These are phyloP conservation scores for Phytopythium boreale DNA, from an alignment of 352 stramenopile genomes.

Conservation along the genomic window DNA sequence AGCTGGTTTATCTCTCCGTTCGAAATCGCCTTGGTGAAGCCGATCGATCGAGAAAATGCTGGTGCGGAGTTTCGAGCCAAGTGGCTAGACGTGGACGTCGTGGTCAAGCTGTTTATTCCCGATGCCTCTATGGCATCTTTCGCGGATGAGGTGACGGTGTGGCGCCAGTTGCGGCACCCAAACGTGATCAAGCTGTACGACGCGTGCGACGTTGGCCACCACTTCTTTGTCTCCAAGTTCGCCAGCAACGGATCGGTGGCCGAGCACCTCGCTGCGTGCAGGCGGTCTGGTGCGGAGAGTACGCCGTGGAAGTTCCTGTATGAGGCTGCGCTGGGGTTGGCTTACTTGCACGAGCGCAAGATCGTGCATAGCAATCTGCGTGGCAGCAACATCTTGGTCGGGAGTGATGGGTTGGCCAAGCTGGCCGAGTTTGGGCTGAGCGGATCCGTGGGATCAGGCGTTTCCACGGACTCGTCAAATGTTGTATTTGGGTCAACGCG, in stretches of 20 bases:
- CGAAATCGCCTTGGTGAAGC: neutral
- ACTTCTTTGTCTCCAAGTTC: neutral
- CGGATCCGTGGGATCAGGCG: neutral
- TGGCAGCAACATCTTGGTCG: neutral
- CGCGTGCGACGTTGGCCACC: neutral
- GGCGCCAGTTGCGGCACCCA: neutral
- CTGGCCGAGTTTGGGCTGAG: neutral
- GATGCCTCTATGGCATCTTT: neutral
- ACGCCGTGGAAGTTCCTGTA: neutral
- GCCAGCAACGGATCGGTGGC: neutral
- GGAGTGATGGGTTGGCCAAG: neutral
- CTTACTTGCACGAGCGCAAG: neutral
- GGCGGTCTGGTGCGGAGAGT: neutral
- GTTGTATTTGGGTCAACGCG: no score
- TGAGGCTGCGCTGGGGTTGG: neutral
- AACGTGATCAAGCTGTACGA: slow-evolving; percentile 2
- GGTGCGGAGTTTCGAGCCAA: neutral
- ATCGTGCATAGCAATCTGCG: neutral
- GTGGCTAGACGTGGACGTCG: neutral
- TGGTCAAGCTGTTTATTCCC: neutral
- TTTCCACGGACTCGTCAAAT: no score
- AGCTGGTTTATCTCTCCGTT: neutral
- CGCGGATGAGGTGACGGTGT: neutral
- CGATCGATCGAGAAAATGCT: neutral
- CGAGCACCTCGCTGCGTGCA: neutral